Base-by-base conservation (phyloP, 371 early-diverging fungal species). In the Zopfochytrium polystomum region DNA sequence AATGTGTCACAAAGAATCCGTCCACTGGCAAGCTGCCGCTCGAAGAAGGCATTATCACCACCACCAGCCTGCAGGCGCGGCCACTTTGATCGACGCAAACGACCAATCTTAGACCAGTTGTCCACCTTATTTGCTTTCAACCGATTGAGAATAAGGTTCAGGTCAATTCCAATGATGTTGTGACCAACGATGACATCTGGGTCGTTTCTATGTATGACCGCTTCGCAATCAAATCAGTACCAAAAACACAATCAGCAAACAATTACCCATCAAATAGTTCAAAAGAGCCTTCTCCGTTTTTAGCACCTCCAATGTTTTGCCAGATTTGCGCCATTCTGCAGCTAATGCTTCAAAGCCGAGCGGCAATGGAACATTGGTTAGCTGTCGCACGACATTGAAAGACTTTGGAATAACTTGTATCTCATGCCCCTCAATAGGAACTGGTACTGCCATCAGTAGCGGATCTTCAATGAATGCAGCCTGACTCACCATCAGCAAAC, bases 141-240 rank as follows among this genome's bases (percentile, higher is more conserved):
- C n/a, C 98, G 87, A 67, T 91, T 90, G 47, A 97, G 72, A 2
- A 98, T 74, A 7, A 96, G 87, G 57, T 93, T 94, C 43, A 98
- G 79, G 65, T 91, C 95, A 66, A 94, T 91, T 7, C 91, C 93
- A 53, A 90, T 77, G 76, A 96, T 89, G 68, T 97, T 96, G 78
- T 98, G 99, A 26, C 97, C 96, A n/a, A 95, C 89, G 54, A 96
- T 73, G 1, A 98, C 81, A 75, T 98, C 99, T 0, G 98, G 98
- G 67, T 98, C 99, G 18, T 69, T 47, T 35, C 77, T 69, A 44
- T 88, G 83, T 33, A 98, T 80, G 20, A 79, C 76, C 3, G 93
- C 92, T 64, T 74, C 54, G 20, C 78, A 42, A 32, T 15, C 30
- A 32, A 2, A 15, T 33, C 13, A 61, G 63, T 50, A 70, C 69